Percentiles rank a stretch among this genome's conserved stretches.
These are phyloP conservation scores for Sphagnum contortum DNA, from an alignment of 225 moss, liverwort and hornwort species.

Conservation along the genomic window DNA sequence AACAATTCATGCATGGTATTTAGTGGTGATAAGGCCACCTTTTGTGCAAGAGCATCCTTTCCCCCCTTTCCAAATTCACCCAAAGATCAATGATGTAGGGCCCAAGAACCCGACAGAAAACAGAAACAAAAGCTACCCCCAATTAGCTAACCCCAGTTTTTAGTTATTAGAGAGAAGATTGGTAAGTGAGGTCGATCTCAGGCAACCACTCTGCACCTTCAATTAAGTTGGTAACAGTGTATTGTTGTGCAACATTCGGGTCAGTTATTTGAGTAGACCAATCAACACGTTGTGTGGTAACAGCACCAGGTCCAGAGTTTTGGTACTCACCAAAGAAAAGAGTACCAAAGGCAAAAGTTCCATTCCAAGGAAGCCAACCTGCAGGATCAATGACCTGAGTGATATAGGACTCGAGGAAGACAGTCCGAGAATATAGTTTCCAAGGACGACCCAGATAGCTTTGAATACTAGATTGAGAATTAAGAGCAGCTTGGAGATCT, in stretches of 20 bases:
- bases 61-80: no score
- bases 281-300: slow-evolving; percentile 11
- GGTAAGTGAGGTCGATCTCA: slow-evolving; percentile 9
- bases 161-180: neutral
- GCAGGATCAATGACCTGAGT: slow-evolving; percentile 23
- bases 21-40: no score
- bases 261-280: slow-evolving; percentile 57
- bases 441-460: slow-evolving; percentile 70
- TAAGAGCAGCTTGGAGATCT: slow-evolving; percentile 9
- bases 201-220: slow-evolving; percentile 26
- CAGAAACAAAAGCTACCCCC: no score
- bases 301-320: slow-evolving; percentile 32
- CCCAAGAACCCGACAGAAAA: no score
- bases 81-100: no score
- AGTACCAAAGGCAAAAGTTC: slow-evolving; percentile 42
- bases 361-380: slow-evolving; percentile 68
- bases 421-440: slow-evolving; percentile 57
- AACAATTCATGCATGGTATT: no score
- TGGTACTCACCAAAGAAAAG: slow-evolving; percentile 59
- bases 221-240: slow-evolving; percentile 20
- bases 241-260: slow-evolving; percentile 12
- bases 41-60: no score
- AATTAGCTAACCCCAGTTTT: no score
- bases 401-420: slow-evolving; percentile 27
- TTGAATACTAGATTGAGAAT: slow-evolving; percentile 2